Conservation (phyloP, 2,329 filamentous ascomycete species). For the Ceratocystis diversiconidia region DNA sequence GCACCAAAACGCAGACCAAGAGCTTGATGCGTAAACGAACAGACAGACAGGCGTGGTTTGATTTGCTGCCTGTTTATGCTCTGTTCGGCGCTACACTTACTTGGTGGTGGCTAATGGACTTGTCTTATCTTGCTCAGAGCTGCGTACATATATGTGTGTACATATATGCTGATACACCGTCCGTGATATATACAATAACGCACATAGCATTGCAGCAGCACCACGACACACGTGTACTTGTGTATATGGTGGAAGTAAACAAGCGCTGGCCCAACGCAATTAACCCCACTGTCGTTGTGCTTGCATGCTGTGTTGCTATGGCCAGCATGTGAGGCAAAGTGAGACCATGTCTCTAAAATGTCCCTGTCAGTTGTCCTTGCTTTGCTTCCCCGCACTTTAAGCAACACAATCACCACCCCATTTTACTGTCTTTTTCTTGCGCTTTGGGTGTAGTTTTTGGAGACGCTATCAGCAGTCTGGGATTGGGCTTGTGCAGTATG, state of each 20-base stretch:
- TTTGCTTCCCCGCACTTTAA: background rate
- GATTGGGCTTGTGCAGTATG: background rate
- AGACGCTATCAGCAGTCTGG: background rate
- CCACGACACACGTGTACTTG: background rate
- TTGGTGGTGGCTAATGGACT: background rate
- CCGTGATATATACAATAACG: background rate
- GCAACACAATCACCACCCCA: background rate
- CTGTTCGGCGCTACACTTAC: background rate
- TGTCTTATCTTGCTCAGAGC: background rate
- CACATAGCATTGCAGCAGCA: background rate
- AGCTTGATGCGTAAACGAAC: no score
- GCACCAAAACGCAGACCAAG: no score
- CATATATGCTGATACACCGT: background rate
- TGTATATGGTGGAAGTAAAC: background rate
- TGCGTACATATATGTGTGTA: background rate
- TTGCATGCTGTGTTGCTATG: conserved; percentile 1
- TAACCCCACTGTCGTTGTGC: background rate
- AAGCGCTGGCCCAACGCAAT: background rate
- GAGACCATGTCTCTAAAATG: background rate
- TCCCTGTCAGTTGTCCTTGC: background rate
- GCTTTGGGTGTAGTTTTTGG: background rate
- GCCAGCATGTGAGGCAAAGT: background rate
- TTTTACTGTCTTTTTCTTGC: background rate
- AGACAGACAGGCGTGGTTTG: background rate
- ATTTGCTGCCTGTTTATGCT: background rate